phyloP scores from a whole-genome alignment of 805 yeast species.

The Starmerella sirachaensis region DNA sequence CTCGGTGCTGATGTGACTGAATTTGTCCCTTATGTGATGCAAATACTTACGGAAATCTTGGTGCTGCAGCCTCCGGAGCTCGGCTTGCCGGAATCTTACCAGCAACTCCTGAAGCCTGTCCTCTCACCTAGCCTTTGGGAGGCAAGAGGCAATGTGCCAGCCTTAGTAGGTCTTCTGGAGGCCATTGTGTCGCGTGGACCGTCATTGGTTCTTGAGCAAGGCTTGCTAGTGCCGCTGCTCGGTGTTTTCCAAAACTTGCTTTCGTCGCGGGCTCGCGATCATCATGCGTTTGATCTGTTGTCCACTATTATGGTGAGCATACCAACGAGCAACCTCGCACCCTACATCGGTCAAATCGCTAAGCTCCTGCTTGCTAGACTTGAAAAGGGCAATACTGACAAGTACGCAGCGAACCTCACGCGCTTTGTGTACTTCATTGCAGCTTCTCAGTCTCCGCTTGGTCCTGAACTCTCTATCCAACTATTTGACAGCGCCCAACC shows the following conservation, averaged over 20 bases:
- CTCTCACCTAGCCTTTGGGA: constrained; percentile 93
- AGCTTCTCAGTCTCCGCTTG: constrained; percentile 32
- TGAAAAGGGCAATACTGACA: constrained; percentile 70
- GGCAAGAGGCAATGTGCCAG: constrained; percentile 83
- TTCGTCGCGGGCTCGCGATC: constrained; percentile 71
- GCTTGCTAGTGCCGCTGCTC: constrained; percentile 56
- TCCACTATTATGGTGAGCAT: constrained; percentile 53
- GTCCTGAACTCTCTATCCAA: constrained; percentile 46
- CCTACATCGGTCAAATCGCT: constrained; percentile 59
- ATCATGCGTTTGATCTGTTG: constrained; percentile 71
- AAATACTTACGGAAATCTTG: constrained; percentile 67
- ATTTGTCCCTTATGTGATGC: constrained; percentile 86
- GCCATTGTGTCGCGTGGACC: constrained; percentile 45
- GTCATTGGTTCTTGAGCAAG: constrained; percentile 32
- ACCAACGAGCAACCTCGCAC: constrained; percentile 39
- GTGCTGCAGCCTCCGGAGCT: constrained; percentile 35
- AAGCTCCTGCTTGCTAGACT: constrained; percentile 66
- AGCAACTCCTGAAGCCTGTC: constrained; percentile 62
- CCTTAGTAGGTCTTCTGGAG: constrained; percentile 66
- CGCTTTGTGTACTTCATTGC: constrained; percentile 48
- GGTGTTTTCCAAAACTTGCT: constrained; percentile 95
- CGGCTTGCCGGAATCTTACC: constrained; percentile 52
- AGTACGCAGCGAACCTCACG: constrained; percentile 59
- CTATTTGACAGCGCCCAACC: constrained; percentile 31
- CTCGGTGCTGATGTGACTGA: constrained; percentile 82